Evolutionary conservation across 2,329 filamentous ascomycete genomes (phyloP).

Genomic region (Blastomyces silverae): DNA sequence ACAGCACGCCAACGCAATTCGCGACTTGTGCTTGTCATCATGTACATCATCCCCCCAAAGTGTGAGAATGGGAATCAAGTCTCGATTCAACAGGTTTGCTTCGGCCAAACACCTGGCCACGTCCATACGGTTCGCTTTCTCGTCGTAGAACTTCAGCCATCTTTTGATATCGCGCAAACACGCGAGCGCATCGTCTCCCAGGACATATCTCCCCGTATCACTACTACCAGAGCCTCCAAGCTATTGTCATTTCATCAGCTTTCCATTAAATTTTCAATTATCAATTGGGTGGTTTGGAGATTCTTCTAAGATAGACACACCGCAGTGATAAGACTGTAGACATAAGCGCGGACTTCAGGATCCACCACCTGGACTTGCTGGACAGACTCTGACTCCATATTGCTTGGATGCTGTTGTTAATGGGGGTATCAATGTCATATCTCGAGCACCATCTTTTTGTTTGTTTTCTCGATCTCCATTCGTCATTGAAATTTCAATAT

Average conservation of each 20-base stretch:
- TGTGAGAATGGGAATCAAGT: conserved; percentile 82
- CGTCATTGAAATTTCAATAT: not conserved
- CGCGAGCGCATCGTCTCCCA: conserved; percentile 88
- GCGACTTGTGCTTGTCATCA: conserved; percentile 67
- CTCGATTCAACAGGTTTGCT: conserved; percentile 82
- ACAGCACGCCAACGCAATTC: conserved; percentile 73
- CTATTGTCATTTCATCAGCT: conserved; percentile 43
- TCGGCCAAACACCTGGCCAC: conserved; percentile 89
- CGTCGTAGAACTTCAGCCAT: conserved; percentile 93
- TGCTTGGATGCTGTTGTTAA: conserved; percentile 19
- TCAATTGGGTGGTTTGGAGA: not conserved
- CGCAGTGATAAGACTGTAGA: conserved; percentile 88
- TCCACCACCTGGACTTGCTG: conserved; percentile 58
- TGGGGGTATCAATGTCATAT: conserved; percentile 6
- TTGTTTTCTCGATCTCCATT: not conserved
- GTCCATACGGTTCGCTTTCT: conserved; percentile 88
- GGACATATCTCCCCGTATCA: conserved; percentile 73
- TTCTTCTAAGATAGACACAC: conserved; percentile 49
- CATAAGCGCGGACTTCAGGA: conserved; percentile 84
- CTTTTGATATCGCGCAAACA: conserved; percentile 87
- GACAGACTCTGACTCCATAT: conserved; percentile 39
- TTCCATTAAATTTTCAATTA: not conserved
- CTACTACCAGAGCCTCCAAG: conserved; percentile 76
- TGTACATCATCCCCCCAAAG: conserved; percentile 67
- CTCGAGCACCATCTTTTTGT: not conserved